Evolutionary conservation across 1,284 basidiomycete genomes (phyloP).

Genomic region (Phylloboletellus chloephorus): DNA sequence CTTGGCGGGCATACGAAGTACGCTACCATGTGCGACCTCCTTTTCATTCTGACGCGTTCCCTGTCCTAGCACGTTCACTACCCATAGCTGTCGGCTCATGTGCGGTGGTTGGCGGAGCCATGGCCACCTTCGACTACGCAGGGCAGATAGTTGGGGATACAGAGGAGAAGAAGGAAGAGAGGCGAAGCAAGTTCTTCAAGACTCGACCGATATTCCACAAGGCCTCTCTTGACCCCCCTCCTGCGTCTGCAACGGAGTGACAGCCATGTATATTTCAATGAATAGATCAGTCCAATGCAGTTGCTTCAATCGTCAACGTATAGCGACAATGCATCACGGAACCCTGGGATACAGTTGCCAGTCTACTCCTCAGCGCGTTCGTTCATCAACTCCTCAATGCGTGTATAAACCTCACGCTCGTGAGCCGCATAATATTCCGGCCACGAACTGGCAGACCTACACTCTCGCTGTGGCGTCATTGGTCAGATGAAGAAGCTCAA

Average conservation of each 20-base stretch:
- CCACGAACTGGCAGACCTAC: conserved; percentile 48
- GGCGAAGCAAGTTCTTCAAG: conserved; percentile 70
- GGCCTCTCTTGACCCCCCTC: conserved; percentile 27
- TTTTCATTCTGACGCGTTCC: conserved; percentile 6
- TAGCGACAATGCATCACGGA: background rate
- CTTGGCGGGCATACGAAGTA: conserved; percentile 80
- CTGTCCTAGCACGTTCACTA: conserved; percentile 66
- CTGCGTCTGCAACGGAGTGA: conserved; percentile 24
- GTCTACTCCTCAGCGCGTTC: conserved; percentile 11
- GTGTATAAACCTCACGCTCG: conserved; percentile 36
- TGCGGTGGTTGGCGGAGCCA: conserved; percentile 70
- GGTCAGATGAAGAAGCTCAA: conserved; percentile 2
- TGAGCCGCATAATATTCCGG: conserved; percentile 50
- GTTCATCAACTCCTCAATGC: conserved; percentile 32
- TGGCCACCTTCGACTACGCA: conserved; percentile 82
- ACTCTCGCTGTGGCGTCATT: conserved; percentile 37
- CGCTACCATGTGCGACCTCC: conserved; percentile 15
- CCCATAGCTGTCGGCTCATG: conserved; percentile 82
- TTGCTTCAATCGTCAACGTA: conserved; percentile 4
- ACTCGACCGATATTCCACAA: conserved; percentile 34
- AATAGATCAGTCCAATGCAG: too few species aligned
- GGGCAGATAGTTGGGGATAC: conserved; percentile 54
- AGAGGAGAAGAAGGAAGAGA: conserved; percentile 50
- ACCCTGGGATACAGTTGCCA: background rate
- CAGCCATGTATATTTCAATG: conserved; percentile 8